phyloP scores from a whole-genome alignment of 441 rosid species.

The Syzygium malaccense region DNA sequence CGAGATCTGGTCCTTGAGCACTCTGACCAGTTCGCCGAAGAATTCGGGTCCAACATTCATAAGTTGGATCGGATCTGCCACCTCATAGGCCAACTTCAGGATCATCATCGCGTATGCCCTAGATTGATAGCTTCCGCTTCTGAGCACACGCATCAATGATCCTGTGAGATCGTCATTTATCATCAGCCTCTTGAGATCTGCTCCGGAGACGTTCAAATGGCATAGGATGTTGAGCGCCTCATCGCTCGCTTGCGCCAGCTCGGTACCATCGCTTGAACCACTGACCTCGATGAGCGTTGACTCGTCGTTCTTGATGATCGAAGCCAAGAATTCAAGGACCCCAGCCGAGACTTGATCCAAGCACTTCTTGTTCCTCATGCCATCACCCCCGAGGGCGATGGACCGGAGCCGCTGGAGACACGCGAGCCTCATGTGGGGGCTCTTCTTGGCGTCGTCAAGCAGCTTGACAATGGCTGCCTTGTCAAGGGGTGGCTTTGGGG shows the following conservation, averaged over 20 bases:
- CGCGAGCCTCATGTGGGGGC: conserved; percentile 12
- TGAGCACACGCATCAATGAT: conserved; percentile 23
- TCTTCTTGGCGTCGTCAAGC: conserved; percentile 23
- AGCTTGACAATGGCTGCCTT: conserved; percentile 28
- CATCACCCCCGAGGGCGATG: conserved; percentile 24
- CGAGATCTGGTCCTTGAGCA: conserved; percentile 28
- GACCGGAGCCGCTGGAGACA: conserved; percentile 31
- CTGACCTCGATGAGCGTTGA: background rate
- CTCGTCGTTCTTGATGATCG: conserved; percentile 9
- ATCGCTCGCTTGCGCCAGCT: conserved; percentile 13
- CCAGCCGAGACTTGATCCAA: conserved; percentile 17
- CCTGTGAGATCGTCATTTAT: conserved; percentile 13
- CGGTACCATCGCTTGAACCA: conserved; percentile 3
- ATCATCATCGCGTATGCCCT: conserved; percentile 30
- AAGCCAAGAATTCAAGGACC: conserved; percentile 33
- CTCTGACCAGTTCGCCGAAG: conserved; percentile 21
- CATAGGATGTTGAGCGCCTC: conserved; percentile 40
- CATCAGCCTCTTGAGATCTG: conserved; percentile 12
- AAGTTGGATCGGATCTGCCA: conserved; percentile 31
- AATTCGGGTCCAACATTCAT: conserved; percentile 13
- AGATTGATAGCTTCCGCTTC: conserved; percentile 23
- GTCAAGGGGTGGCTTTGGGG: conserved; percentile 32
- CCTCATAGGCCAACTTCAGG: conserved; percentile 16
- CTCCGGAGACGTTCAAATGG: conserved; percentile 18
- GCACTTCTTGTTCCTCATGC: conserved; percentile 13